These are phyloP conservation scores for Golubevia pallescens DNA, from an alignment of 1,284 basidiomycete genomes.

Conservation along the genomic window DNA sequence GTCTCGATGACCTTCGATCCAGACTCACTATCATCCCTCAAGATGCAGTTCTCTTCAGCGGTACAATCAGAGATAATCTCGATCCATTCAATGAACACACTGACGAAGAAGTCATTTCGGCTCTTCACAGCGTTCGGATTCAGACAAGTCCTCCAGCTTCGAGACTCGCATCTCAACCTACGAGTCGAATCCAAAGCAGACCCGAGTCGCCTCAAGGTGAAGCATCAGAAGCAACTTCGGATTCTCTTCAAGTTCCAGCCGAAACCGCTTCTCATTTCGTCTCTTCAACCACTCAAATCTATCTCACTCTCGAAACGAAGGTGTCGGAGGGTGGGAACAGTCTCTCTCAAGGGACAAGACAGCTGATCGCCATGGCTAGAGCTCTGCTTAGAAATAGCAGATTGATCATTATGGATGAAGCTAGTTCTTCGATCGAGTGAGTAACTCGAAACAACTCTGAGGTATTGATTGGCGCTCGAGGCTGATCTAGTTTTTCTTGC, in stretches of 20 bases:
- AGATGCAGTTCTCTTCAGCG: constrained; percentile 71
- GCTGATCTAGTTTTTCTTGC: neutral
- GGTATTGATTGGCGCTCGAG: neutral
- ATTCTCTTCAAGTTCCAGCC: neutral
- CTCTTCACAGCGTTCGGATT: constrained; percentile 27
- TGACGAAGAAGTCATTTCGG: constrained; percentile 31
- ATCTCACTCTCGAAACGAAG: constrained; percentile 23
- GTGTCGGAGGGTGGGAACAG: constrained; percentile 49
- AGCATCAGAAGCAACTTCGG: neutral
- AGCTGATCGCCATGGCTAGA: constrained; percentile 51
- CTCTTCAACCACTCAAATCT: neutral
- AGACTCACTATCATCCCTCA: constrained; percentile 77
- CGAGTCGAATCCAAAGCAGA: neutral
- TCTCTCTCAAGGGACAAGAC: constrained; percentile 48
- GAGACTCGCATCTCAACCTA: neutral
- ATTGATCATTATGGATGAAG: constrained; percentile 56
- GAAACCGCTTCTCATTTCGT: neutral
- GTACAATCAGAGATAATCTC: constrained; percentile 16
- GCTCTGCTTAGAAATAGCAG: constrained; percentile 37
- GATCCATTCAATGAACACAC: constrained; percentile 12
- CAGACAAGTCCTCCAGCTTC: constrained; percentile 13
- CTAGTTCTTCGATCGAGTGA: constrained; percentile 42
- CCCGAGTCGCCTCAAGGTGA: constrained; percentile 3
- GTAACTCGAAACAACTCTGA: neutral
- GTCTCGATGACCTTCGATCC: constrained; percentile 70